phyloP scores from a whole-genome alignment of 768 basidiomycete species.

The Lactarius sanguifluus region DNA sequence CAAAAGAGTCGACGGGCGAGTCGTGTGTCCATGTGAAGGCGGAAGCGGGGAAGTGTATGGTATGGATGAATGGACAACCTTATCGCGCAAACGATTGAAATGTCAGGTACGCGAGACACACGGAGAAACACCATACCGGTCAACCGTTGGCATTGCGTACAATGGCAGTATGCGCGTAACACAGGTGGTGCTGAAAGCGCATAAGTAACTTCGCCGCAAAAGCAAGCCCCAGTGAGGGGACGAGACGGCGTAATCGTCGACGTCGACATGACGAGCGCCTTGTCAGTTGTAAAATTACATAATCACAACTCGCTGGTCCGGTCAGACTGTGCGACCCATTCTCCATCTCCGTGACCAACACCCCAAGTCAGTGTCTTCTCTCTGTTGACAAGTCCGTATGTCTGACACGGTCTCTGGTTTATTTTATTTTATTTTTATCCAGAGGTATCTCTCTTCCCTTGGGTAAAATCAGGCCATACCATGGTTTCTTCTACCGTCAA shows the following conservation, averaged over 20 bases:
- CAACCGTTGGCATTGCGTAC: slow-evolving; percentile 64
- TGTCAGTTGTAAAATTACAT: slow-evolving; percentile 12
- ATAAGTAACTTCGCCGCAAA: slow-evolving; percentile 55
- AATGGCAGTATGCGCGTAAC: slow-evolving; percentile 66
- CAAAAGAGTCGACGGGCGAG: slow-evolving; percentile 49
- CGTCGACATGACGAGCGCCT: not conserved
- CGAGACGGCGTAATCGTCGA: slow-evolving; percentile 13
- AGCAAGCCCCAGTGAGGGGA: slow-evolving; percentile 49
- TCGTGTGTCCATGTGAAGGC: slow-evolving; percentile 57
- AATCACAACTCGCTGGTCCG: slow-evolving; percentile 26
- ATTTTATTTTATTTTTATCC: slow-evolving; percentile 1
- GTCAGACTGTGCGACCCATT: slow-evolving; percentile 9
- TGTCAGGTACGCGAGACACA: slow-evolving; percentile 1
- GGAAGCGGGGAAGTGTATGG: slow-evolving; percentile 52
- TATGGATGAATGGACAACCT: slow-evolving; percentile 65
- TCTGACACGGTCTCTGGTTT: not conserved
- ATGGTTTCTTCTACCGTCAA: slow-evolving; percentile 29
- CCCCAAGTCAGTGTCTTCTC: slow-evolving; percentile 18
- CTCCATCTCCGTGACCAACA: slow-evolving; percentile 17
- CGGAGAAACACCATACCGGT: slow-evolving; percentile 42
- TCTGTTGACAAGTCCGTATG: not conserved
- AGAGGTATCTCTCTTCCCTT: slow-evolving; percentile 21
- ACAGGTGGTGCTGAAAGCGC: slow-evolving; percentile 48
- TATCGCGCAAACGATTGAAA: not conserved
- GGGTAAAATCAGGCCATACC: slow-evolving; percentile 25